Conservation (phyloP, 1,284 basidiomycete species). For the Schizophyllum amplum region DNA sequence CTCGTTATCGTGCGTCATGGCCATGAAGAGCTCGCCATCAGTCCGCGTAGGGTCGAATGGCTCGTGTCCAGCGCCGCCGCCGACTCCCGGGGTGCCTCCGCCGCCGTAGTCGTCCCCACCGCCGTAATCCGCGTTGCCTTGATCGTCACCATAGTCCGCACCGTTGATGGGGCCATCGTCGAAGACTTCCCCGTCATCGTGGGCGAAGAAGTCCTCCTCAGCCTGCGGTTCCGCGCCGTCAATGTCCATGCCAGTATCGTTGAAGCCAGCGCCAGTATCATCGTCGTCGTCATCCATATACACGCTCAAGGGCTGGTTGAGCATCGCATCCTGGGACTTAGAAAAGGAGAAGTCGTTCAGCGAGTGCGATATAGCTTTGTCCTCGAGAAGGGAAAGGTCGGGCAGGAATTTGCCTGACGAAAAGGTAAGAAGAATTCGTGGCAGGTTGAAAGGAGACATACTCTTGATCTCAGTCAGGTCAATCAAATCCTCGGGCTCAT, state of each 20-base stretch:
- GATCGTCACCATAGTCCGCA: slow-evolving; percentile 32
- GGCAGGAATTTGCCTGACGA: slow-evolving; percentile 56
- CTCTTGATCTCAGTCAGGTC: slow-evolving; percentile 64
- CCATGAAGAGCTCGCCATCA: slow-evolving; percentile 74
- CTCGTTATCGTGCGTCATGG: slow-evolving; percentile 67
- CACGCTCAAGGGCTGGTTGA: slow-evolving; percentile 21
- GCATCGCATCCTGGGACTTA: slow-evolving; percentile 46
- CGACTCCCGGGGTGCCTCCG: slow-evolving; percentile 29
- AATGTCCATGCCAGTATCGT: slow-evolving; percentile 35
- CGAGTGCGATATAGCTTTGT: slow-evolving; percentile 73
- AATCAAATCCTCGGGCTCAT: slow-evolving; percentile 59
- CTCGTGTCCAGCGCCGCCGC: slow-evolving; percentile 20
- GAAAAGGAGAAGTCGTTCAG: slow-evolving; percentile 77
- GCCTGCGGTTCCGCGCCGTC: slow-evolving; percentile 39
- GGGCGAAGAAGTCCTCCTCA: slow-evolving; percentile 73
- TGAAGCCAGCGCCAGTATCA: slow-evolving; percentile 39
- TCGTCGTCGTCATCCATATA: slow-evolving; percentile 37
- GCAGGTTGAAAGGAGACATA: slow-evolving; percentile 20
- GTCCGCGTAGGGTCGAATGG: slow-evolving; percentile 74
- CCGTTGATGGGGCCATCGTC: slow-evolving; percentile 33
- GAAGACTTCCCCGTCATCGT: slow-evolving; percentile 53
- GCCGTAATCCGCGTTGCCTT: slow-evolving; percentile 24
- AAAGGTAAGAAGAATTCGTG: slow-evolving; percentile 3
- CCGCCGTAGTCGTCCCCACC: slow-evolving; percentile 42
- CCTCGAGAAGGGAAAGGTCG: slow-evolving; percentile 51